These are phyloP conservation scores for Monilinia fructigena DNA, from an alignment of 2,329 filamentous ascomycete species.

Conservation along the genomic window DNA sequence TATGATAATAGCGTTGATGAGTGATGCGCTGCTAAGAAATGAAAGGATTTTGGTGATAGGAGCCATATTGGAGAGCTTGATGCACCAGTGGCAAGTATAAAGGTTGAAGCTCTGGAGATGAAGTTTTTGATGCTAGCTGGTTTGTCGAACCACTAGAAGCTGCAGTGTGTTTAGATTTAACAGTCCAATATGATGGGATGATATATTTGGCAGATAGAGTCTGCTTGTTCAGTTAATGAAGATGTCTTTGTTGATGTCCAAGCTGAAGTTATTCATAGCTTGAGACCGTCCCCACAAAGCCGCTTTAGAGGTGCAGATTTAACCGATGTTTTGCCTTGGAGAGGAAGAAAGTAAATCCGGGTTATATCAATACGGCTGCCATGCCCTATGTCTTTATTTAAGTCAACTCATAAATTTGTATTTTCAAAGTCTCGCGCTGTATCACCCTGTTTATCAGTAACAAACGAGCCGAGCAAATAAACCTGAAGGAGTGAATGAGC, in stretches of 20 bases:
- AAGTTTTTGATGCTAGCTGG: not conserved
- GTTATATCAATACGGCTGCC: not conserved
- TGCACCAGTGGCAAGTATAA: not conserved
- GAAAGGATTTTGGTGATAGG: conserved; percentile 28
- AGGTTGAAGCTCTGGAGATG: not conserved
- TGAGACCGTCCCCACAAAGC: conserved; percentile 16
- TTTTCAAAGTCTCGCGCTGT: not conserved
- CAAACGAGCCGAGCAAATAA: not conserved
- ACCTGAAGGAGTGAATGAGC: not conserved
- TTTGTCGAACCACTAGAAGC: not conserved
- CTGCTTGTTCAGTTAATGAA: conserved; percentile 1
- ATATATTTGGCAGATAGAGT: conserved; percentile 7
- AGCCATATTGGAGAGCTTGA: conserved; percentile 28
- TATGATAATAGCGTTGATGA: conserved; percentile 29
- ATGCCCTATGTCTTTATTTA: not conserved
- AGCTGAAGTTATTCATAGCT: conserved; percentile 20
- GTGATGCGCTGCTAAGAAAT: conserved; percentile 27
- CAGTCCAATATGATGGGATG: not conserved
- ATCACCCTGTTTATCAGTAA: not conserved
- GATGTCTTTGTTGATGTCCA: conserved; percentile 20
- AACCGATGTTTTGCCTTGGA: conserved; percentile 9
- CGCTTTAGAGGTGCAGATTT: conserved; percentile 5
- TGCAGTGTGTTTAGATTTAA: not conserved
- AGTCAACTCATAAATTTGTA: not conserved
- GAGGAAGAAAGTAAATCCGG: conserved; percentile 18